phyloP scores from a whole-genome alignment of 768 basidiomycete genomes.

The Mycena galopus region DNA sequence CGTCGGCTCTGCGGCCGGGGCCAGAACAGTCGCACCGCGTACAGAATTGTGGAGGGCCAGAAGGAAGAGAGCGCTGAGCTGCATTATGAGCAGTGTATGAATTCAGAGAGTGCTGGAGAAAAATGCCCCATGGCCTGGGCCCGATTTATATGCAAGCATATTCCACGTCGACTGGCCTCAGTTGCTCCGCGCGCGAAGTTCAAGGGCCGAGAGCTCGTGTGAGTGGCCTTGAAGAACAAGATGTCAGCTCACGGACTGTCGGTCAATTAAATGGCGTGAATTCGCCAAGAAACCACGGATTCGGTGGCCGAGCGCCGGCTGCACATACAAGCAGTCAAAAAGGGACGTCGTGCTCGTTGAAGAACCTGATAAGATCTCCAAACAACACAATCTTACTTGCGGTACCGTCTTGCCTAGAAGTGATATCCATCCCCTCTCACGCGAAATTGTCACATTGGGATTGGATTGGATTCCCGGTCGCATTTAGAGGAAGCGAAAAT shows the following conservation, averaged over 20 bases:
- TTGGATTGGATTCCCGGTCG: too few species aligned
- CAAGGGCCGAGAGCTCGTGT: background rate
- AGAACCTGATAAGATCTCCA: too few species aligned
- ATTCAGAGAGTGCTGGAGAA: background rate
- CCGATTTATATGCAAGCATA: background rate
- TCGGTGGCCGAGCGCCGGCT: too few species aligned
- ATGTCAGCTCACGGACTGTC: too few species aligned
- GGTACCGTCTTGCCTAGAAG: too few species aligned
- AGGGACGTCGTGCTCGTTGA: background rate
- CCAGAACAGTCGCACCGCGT: constrained; percentile 10
- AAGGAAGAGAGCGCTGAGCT: constrained; percentile 5
- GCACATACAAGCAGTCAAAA: too few species aligned
- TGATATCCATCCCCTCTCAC: background rate
- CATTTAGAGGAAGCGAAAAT: too few species aligned
- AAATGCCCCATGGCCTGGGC: background rate
- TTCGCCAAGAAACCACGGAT: too few species aligned
- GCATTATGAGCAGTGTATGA: constrained; percentile 9
- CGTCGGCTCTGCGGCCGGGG: background rate
- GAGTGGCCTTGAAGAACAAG: background rate
- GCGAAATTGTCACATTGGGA: background rate
- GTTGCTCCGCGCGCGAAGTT: background rate
- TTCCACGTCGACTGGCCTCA: too few species aligned
- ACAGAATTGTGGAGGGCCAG: constrained; percentile 13
- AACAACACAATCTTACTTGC: too few species aligned
- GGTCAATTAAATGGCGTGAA: too few species aligned